Evolutionary conservation across 225 moss, liverwort and hornwort species (phyloP).

Genomic region (Thuidium tamariscinum): DNA sequence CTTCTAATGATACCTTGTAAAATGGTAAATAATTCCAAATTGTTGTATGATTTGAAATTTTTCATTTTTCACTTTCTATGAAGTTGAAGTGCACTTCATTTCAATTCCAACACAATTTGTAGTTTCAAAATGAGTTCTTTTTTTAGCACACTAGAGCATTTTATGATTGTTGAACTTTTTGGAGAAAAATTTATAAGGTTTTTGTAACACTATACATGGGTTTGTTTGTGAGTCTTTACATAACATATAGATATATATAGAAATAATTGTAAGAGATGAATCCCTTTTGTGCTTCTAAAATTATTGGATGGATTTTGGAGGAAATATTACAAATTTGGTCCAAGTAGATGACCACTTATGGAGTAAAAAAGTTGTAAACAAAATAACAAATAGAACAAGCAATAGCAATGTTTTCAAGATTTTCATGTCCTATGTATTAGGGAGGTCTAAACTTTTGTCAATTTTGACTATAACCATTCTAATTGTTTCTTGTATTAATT

Average conservation of each 20-base stretch:
- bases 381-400: background rate
- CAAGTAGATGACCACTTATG: fast-evolving
- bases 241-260: background rate
- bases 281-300: background rate
- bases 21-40: too few relatives aligned
- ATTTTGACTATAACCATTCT: background rate
- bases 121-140: too few relatives aligned
- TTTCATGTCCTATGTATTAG: background rate
- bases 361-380: background rate
- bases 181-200: too few relatives aligned
- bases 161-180: too few relatives aligned
- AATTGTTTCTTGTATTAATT: background rate
- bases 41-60: too few relatives aligned
- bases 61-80: too few relatives aligned
- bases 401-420: background rate
- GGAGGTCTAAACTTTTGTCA: background rate
- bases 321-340: background rate
- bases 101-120: too few relatives aligned
- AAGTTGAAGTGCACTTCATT: too few relatives aligned
- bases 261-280: background rate
- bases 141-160: too few relatives aligned
- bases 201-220: too few relatives aligned
- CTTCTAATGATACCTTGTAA: too few relatives aligned
- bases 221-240: background rate
- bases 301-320: background rate